A percentile compares a stretch with the other conserved stretches of the same genome.
Conservation (phyloP, 257 asterid species). For the Dorcoceras hygrometricum region DNA sequence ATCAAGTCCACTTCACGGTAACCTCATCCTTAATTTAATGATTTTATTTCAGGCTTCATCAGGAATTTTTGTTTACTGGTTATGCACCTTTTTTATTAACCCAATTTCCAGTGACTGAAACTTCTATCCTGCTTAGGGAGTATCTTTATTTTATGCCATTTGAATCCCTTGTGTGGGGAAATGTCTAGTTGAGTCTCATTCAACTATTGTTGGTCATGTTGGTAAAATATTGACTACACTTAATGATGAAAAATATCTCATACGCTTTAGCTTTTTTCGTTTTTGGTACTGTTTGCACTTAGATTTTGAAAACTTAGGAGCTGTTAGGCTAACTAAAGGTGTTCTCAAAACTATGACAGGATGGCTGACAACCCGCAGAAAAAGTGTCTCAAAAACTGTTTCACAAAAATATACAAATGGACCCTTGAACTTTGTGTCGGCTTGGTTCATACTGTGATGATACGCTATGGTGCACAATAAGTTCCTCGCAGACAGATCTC, state of each 20-base stretch:
- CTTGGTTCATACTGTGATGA: neutral
- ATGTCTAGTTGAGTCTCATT: neutral
- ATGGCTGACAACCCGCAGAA: neutral
- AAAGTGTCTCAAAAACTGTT: neutral
- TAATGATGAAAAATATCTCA: neutral
- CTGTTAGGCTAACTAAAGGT: neutral
- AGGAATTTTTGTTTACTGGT: neutral
- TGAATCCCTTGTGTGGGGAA: neutral
- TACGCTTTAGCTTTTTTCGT: neutral
- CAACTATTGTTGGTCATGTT: neutral
- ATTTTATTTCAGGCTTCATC: constrained; percentile 12
- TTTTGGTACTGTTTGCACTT: neutral
- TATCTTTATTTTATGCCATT: neutral
- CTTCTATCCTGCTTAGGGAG: neutral
- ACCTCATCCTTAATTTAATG: constrained; percentile 6
- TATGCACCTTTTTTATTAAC: neutral
- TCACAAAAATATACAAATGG: neutral
- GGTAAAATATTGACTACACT: neutral
- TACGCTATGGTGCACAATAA: neutral
- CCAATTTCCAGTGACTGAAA: neutral
- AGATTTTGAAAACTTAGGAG: neutral
- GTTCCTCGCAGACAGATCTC: neutral
- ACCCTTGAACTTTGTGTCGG: neutral
- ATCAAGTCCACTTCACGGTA: constrained; percentile 77
- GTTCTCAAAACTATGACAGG: neutral